Base-by-base conservation (phyloP, 192 early-diverging fungal genomes). In the Coemansia sp. region DNA sequence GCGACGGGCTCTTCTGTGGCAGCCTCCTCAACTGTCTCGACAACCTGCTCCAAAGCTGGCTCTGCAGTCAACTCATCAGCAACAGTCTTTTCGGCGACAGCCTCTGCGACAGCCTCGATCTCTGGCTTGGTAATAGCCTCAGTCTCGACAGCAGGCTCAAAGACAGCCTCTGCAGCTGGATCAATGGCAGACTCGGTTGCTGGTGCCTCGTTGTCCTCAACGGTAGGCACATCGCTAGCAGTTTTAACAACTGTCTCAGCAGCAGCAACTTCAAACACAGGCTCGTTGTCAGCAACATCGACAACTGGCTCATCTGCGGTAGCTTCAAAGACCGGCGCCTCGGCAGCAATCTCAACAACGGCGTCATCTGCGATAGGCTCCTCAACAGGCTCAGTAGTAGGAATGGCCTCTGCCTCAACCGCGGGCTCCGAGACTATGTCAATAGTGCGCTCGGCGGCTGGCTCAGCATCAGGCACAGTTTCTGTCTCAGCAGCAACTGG, bases 21-120 rank as follows among this genome's bases (percentile, higher is more conserved):
- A 4, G 17, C 25, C 18, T 28, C 22, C 33, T 28, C 54, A 14
- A 36, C 50, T 17, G 12, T n/a, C 6, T 29, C 51, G 5, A 36
- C 33, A 18, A 7, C 50, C 1, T 1, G 31, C 36, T 25, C 22
- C 22, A 25, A 25, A 25, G 29, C 48, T 36, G 55, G 48, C 36
- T 57, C 42, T 16, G 12, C 22, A 17, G 16, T 51, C 55, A 2
- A 30, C 12, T 31, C 30, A 1, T 48, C 38, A 6, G 17, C 45
- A 18, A 52, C 32, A 48, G 48, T 0, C 22, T 1, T 25, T 25
- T 25, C 22, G 12, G 56, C 38, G 4, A 12, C 32, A 4, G n/a
- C 54, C 31, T 48, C 32, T 3, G 29, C 54, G 45, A 48, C 42
- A 34, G 45, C 60, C 55, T 64, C 58, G 29, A 63, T 58, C 4